Base-by-base conservation (phyloP, 306 rosid species). In the Acacia confusa region DNA sequence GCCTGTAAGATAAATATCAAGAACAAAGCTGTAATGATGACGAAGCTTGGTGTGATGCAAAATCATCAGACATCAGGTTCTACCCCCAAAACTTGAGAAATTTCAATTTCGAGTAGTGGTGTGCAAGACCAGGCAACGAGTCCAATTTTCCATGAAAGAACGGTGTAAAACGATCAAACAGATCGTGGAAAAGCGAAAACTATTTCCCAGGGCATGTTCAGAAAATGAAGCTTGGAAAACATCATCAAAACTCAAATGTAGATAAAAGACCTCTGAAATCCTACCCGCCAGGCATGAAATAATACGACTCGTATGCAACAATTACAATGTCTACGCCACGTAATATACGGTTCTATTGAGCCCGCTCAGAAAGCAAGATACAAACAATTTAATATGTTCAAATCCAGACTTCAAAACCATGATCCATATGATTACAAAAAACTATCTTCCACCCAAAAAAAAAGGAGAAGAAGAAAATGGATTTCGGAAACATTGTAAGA, bases 41-140 rank as follows among this genome's bases (percentile, higher is more conserved):
- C 28, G 34, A 50, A n/a, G 20, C 36, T 38, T 45, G 32, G 79
- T 66, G 17, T 19, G 28, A 52, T 25, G 57, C 40, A 66, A 72
- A 57, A 24, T 67, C 76, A 74, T 67, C 76, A 16, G 58, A 28
- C 76, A 74, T 74, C 76, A 16, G 58, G 40, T 63, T 61, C 70
- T 67, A 82, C 70, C 9, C 20, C 58, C 74, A 65, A 15, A 13
- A 74, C 41, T 70, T 30, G 28, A 36, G 57, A 24, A 43, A 74
- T 65, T 63, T 32, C 72, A 83, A 74, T 72, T 38, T 32, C 72
- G 79, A 67, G 5, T 57, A 30, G 28, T 48, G n/a, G 41, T 58
- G 58, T 47, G 45, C 63, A 73, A 24, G 70, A 76, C 41, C 63
- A 17, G 30, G 9, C 30, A 34, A 75, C 47, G 52, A 16, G 40